Conservation (phyloP, 1,139 yeast species). For the Yamadazyma sp. region DNA sequence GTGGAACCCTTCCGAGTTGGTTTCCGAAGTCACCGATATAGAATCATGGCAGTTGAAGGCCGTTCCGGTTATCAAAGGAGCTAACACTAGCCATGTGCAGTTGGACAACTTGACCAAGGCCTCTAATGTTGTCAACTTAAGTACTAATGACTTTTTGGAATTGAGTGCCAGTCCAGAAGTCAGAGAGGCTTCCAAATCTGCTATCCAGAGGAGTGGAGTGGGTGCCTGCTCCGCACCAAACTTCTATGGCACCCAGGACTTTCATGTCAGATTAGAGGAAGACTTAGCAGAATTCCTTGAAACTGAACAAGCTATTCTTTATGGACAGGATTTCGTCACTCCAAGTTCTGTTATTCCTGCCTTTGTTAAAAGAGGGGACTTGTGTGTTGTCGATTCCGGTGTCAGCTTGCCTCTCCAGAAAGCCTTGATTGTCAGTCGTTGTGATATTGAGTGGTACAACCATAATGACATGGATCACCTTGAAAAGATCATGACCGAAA, state of each 20-base stretch:
- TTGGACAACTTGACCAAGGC: constrained; percentile 18
- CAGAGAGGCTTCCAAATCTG: constrained; percentile 54
- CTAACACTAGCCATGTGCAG: constrained; percentile 53
- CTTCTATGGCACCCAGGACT: constrained; percentile 94
- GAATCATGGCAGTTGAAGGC: constrained; percentile 64
- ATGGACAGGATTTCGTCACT: constrained; percentile 91
- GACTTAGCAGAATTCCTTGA: constrained; percentile 74
- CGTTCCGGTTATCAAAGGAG: constrained; percentile 63
- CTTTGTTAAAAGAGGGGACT: constrained; percentile 92
- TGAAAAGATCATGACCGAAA: constrained; percentile 62
- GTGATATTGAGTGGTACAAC: constrained; percentile 78
- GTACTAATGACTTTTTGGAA: constrained; percentile 62
- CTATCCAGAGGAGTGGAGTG: constrained; percentile 77
- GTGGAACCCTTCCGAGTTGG: constrained; percentile 89
- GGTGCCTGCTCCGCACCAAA: constrained; percentile 99
- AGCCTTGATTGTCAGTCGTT: constrained; percentile 83
- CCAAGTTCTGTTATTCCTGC: constrained; percentile 97
- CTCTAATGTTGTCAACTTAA: constrained; percentile 54
- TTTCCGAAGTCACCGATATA: constrained; percentile 47
- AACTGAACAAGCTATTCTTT: constrained; percentile 75
- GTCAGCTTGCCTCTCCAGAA: constrained; percentile 80
- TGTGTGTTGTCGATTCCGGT: constrained; percentile 83
- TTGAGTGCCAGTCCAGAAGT: constrained; percentile 51
- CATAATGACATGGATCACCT: constrained; percentile 88
- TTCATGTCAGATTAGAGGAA: constrained; percentile 78